Conservation (phyloP, 2,329 filamentous ascomycete species). For the Tolypocladium nubicola region DNA sequence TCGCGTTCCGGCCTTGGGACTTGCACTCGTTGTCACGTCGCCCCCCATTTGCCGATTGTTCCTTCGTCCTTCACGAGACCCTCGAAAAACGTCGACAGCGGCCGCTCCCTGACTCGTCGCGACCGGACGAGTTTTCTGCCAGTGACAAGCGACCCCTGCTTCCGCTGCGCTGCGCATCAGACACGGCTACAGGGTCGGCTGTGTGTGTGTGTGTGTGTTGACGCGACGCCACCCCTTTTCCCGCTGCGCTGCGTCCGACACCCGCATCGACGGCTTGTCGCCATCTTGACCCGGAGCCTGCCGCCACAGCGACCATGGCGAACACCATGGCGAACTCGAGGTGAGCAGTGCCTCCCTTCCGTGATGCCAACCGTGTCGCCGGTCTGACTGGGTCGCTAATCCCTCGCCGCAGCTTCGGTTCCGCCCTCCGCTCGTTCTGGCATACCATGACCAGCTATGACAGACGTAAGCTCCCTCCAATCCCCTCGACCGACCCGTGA, state of each 20-base stretch:
- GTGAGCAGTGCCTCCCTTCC: conserved; percentile 11
- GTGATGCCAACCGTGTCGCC: not conserved
- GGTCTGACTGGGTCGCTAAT: conserved; percentile 8
- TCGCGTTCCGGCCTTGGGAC: not conserved
- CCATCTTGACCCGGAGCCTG: conserved; percentile 8
- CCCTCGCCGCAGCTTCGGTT: conserved; percentile 42
- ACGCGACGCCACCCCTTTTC: conserved; percentile 1
- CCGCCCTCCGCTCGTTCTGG: conserved; percentile 85
- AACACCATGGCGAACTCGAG: conserved; percentile 18
- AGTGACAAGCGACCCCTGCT: not conserved
- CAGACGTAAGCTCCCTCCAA: conserved; percentile 40
- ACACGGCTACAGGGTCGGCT: not conserved
- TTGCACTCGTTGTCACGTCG: not conserved
- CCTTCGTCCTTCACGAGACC: not conserved
- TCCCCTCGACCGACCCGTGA: not conserved
- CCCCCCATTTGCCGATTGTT: not conserved
- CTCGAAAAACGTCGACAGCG: not conserved
- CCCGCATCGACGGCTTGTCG: not conserved
- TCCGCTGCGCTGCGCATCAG: not conserved
- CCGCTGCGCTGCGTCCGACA: not conserved
- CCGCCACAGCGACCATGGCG: conserved; percentile 15
- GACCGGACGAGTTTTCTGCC: not conserved
- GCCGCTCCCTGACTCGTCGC: not conserved
- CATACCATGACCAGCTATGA: conserved; percentile 74
- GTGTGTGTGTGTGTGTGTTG: not conserved